Conservation (phyloP, 495 filamentous ascomycete genomes). For the Penicillium herquei region DNA sequence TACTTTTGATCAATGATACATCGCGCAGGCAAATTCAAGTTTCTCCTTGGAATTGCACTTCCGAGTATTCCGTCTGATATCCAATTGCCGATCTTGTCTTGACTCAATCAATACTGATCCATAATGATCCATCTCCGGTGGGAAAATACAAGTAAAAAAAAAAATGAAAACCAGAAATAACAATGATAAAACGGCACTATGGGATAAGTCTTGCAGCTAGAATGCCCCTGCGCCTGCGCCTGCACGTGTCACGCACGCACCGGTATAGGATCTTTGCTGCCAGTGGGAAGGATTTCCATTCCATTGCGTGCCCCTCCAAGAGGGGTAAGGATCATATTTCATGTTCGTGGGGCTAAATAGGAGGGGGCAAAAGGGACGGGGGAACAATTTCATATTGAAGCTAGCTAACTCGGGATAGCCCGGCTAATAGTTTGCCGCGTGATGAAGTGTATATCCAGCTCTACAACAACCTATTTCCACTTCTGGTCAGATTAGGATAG, state of each 20-base stretch:
- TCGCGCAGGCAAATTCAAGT: neutral
- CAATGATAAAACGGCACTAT: neutral
- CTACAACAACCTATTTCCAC: neutral
- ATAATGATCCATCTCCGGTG: neutral
- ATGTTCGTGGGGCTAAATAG: too few relatives aligned
- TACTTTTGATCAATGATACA: conserved; percentile 5
- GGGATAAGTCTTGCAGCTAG: too few relatives aligned
- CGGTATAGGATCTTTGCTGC: conserved; percentile 12
- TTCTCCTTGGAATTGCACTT: neutral
- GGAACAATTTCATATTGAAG: neutral
- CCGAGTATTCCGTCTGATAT: neutral
- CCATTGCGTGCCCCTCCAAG: conserved; percentile 4
- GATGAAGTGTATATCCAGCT: neutral
- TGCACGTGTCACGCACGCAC: conserved; percentile 22
- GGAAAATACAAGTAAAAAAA: neutral
- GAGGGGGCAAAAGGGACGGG: too few relatives aligned
- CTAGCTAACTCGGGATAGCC: neutral
- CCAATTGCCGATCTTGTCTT: neutral
- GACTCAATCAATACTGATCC: neutral
- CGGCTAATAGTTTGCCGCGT: neutral
- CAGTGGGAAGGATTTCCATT: neutral
- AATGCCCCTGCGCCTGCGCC: neutral
- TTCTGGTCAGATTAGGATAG: neutral
- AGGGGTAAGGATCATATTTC: conserved; percentile 8
- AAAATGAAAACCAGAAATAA: neutral